Evolutionary conservation across 768 basidiomycete genomes (phyloP).

Genomic region (Boletus rubescentipes): DNA sequence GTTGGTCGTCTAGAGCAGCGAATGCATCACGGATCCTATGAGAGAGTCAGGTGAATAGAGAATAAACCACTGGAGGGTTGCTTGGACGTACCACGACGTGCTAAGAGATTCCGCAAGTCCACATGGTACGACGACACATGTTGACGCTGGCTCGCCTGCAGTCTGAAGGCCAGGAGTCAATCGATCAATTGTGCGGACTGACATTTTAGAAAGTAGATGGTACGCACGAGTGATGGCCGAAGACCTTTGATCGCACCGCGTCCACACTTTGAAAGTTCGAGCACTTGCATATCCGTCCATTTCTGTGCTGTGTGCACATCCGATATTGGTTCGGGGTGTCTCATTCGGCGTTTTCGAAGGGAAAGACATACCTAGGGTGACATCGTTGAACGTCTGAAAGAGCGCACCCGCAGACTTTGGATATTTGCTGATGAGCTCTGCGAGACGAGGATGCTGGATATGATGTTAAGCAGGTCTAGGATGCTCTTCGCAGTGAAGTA

Average conservation of each 20-base stretch:
- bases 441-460: conserved; percentile 46
- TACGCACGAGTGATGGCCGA: conserved; percentile 49
- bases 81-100: conserved; percentile 50
- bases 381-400: conserved; percentile 77
- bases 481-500: not conserved
- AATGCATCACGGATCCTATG: conserved; percentile 61
- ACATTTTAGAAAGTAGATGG: not conserved
- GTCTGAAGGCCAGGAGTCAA: conserved; percentile 34
- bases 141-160: conserved; percentile 32
- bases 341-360: not conserved
- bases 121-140: conserved; percentile 58
- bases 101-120: conserved; percentile 64
- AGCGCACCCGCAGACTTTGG: conserved; percentile 58
- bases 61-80: too few species aligned
- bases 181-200: not conserved
- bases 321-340: not conserved
- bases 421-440: conserved; percentile 54
- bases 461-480: conserved; percentile 1
- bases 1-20: conserved; percentile 36
- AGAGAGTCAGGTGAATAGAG: not conserved
- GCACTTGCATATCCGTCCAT: conserved; percentile 63
- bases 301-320: conserved; percentile 55
- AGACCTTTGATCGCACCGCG: conserved; percentile 61
- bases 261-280: conserved; percentile 55
- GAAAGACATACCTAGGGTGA: conserved; percentile 51